Conservation (phyloP, 1,139 yeast species). For the Geotrichum cucujoidarum region DNA sequence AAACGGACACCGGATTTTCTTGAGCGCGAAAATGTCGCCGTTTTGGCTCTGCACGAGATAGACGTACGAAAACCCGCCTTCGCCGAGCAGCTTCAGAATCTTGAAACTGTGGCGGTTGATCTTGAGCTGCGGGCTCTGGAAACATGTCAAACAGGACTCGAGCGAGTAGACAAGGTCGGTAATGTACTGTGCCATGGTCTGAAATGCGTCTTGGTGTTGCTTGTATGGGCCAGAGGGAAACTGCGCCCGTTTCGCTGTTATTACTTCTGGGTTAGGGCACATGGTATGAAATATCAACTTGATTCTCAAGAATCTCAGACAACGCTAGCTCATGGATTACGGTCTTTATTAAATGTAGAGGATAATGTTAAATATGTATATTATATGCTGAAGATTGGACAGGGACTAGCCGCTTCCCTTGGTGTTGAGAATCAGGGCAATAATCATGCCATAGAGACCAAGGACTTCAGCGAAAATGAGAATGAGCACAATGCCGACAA, state of each 20-base stretch:
- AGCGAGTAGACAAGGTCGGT: constrained; percentile 32
- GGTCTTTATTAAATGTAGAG: background rate
- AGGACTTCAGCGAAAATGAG: constrained; percentile 97
- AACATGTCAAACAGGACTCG: constrained; percentile 38
- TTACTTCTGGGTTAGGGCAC: too few relatives aligned
- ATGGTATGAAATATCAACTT: background rate
- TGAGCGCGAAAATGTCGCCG: constrained; percentile 62
- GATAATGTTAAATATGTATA: background rate
- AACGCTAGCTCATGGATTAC: too few relatives aligned
- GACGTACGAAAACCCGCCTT: constrained; percentile 88
- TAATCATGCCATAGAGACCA: constrained; percentile 78
- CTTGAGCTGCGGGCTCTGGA: constrained; percentile 36
- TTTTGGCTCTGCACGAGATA: constrained; percentile 57
- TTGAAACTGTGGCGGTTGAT: constrained; percentile 37
- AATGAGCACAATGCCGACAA: constrained; percentile 79
- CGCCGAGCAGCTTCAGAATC: constrained; percentile 72
- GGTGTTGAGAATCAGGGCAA: constrained; percentile 83
- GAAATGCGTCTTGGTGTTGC: too few relatives aligned
- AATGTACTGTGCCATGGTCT: constrained; percentile 20
- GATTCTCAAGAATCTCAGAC: too few relatives aligned
- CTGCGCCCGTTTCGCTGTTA: too few relatives aligned
- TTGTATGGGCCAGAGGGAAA: too few relatives aligned
- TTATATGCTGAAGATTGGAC: background rate
- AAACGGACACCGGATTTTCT: constrained; percentile 82
- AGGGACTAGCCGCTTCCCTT: constrained; percentile 20